Base-by-base conservation (phyloP, 2,329 filamentous ascomycete species). In the Bipolaris sorokiniana region DNA sequence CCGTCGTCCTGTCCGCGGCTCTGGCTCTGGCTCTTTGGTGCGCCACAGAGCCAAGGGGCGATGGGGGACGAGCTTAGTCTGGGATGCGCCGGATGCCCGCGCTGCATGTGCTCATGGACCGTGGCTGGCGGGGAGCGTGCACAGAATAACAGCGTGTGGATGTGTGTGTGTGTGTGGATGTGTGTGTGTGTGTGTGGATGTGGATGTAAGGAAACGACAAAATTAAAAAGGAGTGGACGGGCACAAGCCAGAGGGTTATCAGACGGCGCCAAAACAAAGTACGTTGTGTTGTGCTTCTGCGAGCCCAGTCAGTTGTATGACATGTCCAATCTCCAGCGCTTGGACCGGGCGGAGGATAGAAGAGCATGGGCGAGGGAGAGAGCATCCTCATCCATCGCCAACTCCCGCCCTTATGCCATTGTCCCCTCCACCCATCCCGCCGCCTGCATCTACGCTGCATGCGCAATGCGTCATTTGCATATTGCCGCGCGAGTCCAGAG, bases 261-360 rank as follows among this genome's bases (percentile, higher is more conserved):
- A 16, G 15, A 56, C 52, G 42, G 41, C 33, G 38, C 48, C 40
- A 54, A 53, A 55, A 56, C 38, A 34, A 53, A 58, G 52, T 46
- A 54, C 54, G 57, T 48, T 45, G 53, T 61, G 57, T 56, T 55
- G 57, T 59, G 48, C 53, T 57, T 45, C 52, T 52, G 54, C 52
- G 22, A 56, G 36, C 33, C 41, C 49, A 31, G 48, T 51, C 40
- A 45, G 42, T 33, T 31, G 16, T n/a, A 54, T 51, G 51, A 44
- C 58, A 61, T 56, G 54, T 48, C 51, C 41, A 54, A 57, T 50
- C 47, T 58, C 53, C 51, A 51, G 57, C 54, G 54, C 54, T 58
- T 56, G 56, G 51, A 52, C 56, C 54, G 28, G 37, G 48, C 34
- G 34, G 42, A 55, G 28, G 28, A 31, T 31, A 31, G 10, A 31